A percentile compares a stretch with the other conserved stretches of the same genome.
These are phyloP conservation scores for Cutaneotrichosporon daszewskae DNA, from an alignment of 1,284 basidiomycete species.

Conservation along the genomic window DNA sequence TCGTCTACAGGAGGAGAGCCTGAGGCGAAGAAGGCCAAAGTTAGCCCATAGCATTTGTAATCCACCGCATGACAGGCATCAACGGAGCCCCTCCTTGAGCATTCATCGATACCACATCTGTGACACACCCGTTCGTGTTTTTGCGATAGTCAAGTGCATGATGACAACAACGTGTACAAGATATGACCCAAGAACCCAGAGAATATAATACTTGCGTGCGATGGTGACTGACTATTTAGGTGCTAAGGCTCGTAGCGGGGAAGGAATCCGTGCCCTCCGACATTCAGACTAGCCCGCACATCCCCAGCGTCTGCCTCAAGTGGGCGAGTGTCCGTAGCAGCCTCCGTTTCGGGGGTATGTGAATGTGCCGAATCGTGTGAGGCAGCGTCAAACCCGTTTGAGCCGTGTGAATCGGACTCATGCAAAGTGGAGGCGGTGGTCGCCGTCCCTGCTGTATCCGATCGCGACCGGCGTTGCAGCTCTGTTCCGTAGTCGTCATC, in stretches of 20 bases:
- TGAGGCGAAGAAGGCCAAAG: no score
- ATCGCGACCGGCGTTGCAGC: not conserved
- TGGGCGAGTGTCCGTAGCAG: not conserved
- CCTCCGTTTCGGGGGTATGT: not conserved
- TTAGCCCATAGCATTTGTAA: not conserved
- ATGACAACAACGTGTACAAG: no score
- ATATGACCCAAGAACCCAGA: no score
- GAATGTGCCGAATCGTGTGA: not conserved
- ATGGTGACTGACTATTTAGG: no score
- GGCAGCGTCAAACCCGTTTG: not conserved
- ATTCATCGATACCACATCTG: no score
- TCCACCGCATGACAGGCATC: not conserved
- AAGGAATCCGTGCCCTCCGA: constrained; percentile 11
- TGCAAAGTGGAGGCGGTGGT: no score
- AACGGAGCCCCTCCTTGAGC: no score
- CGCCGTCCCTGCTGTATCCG: not conserved
- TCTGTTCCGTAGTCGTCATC: constrained; percentile 14
- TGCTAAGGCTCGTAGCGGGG: constrained; percentile 13
- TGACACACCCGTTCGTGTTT: no score
- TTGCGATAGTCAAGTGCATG: no score
- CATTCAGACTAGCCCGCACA: constrained; percentile 8
- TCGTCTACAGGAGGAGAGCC: no score
- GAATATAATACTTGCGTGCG: no score
- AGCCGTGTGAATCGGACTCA: not conserved
- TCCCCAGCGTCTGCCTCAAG: not conserved